Evolutionary conservation across 192 early-diverging fungal species (phyloP).

Genomic region (Rhizophlyctis rosea): DNA sequence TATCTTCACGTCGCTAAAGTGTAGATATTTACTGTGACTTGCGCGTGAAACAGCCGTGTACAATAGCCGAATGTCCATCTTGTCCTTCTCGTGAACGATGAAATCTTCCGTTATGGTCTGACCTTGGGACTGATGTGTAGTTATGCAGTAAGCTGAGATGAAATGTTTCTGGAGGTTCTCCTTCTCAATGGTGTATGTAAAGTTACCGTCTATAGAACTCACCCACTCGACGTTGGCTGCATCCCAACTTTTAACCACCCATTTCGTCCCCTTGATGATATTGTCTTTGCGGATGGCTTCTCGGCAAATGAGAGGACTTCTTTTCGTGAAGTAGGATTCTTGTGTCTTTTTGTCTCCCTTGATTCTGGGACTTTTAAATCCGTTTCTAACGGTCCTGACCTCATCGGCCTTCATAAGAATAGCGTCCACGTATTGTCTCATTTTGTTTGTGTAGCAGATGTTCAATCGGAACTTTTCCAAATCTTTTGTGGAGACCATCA

Average conservation of each 20-base stretch:
- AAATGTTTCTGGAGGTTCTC: slow-evolving; percentile 18
- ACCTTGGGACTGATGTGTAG: slow-evolving; percentile 14
- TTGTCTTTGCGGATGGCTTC: slow-evolving; percentile 1
- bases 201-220: not conserved
- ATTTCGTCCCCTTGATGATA: slow-evolving; percentile 15
- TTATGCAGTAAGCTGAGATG: slow-evolving; percentile 11
- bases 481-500: too few relatives aligned
- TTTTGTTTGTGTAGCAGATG: slow-evolving; percentile 13
- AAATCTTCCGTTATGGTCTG: slow-evolving; percentile 14
- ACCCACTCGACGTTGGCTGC: not conserved
- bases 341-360: slow-evolving; percentile 7
- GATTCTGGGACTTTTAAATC: not conserved
- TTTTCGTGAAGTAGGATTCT: slow-evolving; percentile 12
- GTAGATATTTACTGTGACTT: slow-evolving; percentile 8
- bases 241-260: slow-evolving; percentile 6
- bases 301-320: slow-evolving; percentile 9
- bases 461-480: slow-evolving; percentile 12
- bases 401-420: slow-evolving; percentile 5
- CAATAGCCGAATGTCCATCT: slow-evolving; percentile 10
- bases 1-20: slow-evolving; percentile 8
- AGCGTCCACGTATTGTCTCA: slow-evolving; percentile 10
- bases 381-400: not conserved
- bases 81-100: slow-evolving; percentile 14
- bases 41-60: slow-evolving; percentile 14
- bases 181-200: not conserved